Percentiles rank a stretch among this genome's conserved stretches.
These are phyloP conservation scores for Epicoccum sorghinum DNA, from an alignment of 2,329 filamentous ascomycete genomes.

Conservation along the genomic window DNA sequence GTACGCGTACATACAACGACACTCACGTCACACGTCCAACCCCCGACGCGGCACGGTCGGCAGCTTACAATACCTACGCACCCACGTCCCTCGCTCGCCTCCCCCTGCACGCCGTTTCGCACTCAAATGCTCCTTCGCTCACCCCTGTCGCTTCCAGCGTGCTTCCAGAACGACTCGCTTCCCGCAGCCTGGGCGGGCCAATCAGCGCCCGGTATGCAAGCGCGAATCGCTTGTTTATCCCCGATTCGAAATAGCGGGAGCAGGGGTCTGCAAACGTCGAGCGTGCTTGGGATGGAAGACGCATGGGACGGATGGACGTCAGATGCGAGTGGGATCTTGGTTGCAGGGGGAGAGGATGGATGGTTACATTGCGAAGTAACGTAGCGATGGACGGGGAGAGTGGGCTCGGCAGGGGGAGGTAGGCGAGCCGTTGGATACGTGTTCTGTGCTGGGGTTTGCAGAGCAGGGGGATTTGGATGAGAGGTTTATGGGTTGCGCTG, in stretches of 20 bases:
- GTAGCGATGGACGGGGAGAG: background rate
- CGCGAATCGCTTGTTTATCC: background rate
- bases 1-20: too few relatives aligned
- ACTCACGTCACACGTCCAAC: too few relatives aligned
- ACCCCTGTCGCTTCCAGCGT: background rate
- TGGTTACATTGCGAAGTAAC: background rate
- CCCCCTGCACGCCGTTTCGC: slow-evolving; percentile 7
- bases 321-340: background rate
- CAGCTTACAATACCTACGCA: too few relatives aligned
- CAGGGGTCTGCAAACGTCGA: background rate
- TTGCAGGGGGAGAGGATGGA: background rate
- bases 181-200: background rate
- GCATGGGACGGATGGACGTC: background rate
- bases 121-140: slow-evolving; percentile 6
- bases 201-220: background rate
- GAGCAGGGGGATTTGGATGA: too few relatives aligned
- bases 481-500: too few relatives aligned
- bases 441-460: too few relatives aligned
- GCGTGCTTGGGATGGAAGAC: background rate
- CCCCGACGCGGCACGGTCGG: too few relatives aligned
- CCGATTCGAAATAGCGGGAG: background rate
- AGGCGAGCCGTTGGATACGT: too few relatives aligned
- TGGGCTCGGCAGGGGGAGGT: background rate
- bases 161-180: slow-evolving; percentile 8
- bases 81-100: background rate